These are phyloP conservation scores for Ballota nigra DNA, from an alignment of 257 asterid species.

Conservation along the genomic window DNA sequence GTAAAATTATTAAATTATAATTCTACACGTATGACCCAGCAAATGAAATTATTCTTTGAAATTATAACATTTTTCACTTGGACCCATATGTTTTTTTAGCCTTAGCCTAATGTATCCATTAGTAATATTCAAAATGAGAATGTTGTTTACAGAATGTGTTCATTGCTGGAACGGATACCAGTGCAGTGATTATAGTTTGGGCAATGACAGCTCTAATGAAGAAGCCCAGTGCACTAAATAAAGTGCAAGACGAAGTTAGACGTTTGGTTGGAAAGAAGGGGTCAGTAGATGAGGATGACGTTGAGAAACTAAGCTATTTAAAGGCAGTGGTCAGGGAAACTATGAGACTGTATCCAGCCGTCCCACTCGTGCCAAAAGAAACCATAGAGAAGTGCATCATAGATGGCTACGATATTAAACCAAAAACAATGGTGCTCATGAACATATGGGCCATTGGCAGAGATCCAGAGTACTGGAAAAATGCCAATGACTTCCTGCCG, in stretches of 20 bases:
- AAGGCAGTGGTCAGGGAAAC: conserved; percentile 12
- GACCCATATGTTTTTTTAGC: too few relatives aligned
- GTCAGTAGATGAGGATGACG: conserved; percentile 5
- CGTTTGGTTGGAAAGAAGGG: background rate
- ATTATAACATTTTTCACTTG: too few relatives aligned
- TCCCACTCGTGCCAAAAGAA: background rate
- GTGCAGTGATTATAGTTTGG: background rate
- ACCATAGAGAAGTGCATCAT: conserved; percentile 2
- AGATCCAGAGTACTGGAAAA: conserved; percentile 14
- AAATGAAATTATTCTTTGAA: too few relatives aligned
- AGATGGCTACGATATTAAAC: background rate
- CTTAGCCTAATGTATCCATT: background rate
- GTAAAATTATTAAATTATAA: too few relatives aligned
- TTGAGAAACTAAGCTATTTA: background rate
- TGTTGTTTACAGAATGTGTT: background rate
- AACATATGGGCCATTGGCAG: conserved; percentile 9
- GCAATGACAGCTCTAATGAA: conserved; percentile 9
- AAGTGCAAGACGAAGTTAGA: conserved; percentile 14
- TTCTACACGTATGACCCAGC: too few relatives aligned
- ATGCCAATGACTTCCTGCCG: background rate
- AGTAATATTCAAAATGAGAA: background rate
- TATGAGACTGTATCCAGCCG: background rate
- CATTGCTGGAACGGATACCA: conserved; percentile 4
- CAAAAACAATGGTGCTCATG: background rate
- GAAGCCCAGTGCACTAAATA: background rate